Evolutionary conservation across 441 rosid species (phyloP).

Genomic region (Jatropha multifida): DNA sequence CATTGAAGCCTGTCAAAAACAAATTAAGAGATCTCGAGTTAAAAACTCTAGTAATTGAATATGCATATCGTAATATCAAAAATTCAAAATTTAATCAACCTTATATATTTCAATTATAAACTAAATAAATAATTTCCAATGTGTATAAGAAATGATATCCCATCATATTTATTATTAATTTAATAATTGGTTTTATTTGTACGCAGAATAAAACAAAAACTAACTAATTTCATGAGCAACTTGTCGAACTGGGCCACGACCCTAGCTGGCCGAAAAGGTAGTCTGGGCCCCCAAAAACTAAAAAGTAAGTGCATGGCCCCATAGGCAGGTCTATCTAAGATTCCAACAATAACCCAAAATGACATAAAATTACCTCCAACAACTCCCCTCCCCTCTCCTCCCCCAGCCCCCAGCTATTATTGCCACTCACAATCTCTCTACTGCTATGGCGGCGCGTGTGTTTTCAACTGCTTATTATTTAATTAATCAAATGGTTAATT

Average conservation of each 20-base stretch:
- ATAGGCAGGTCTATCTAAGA: not conserved
- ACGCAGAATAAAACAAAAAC: not conserved
- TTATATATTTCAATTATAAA: too few species aligned
- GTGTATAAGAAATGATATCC: too few species aligned
- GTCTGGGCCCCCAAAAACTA: not conserved
- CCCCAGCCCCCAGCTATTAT: not conserved
- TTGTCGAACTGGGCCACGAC: constrained; percentile 1
- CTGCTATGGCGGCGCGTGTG: not conserved
- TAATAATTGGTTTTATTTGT: not conserved
- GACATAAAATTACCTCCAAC: not conserved
- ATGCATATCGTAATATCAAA: too few species aligned
- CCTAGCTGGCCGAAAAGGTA: constrained; percentile 14
- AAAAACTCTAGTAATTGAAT: too few species aligned
- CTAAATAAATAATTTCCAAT: too few species aligned
- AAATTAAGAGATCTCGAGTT: too few species aligned
- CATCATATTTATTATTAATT: too few species aligned
- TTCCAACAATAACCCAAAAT: not conserved
- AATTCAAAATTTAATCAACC: too few species aligned
- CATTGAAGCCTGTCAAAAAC: constrained; percentile 32
- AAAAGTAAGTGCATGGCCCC: not conserved
- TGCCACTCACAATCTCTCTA: not conserved
- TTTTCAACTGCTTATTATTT: not conserved
- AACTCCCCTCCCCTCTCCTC: not conserved
- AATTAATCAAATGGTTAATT: too few species aligned
- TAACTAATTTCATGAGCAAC: not conserved